These are phyloP conservation scores for Physcomitrium patens DNA, from an alignment of 225 moss, liverwort and hornwort species.

Conservation along the genomic window DNA sequence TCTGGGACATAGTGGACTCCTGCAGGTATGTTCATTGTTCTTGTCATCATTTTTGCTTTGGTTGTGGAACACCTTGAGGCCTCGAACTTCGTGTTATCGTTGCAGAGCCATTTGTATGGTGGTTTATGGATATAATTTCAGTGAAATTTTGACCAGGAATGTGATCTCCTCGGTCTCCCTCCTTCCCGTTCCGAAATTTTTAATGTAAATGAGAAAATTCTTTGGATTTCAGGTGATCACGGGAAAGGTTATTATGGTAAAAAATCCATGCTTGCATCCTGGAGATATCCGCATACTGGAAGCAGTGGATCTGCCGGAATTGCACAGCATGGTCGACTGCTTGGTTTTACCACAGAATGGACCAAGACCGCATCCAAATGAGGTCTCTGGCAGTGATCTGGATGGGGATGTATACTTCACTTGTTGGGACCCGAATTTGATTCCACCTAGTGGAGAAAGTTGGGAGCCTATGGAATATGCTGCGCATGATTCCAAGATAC, in stretches of 20 bases:
- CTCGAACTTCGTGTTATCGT: not conserved
- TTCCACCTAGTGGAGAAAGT: conserved; percentile 76
- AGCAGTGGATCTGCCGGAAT: conserved; percentile 72
- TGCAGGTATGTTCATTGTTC: conserved; percentile 32
- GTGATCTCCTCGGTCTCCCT: not conserved
- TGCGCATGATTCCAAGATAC: conserved; percentile 20
- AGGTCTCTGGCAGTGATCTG: conserved; percentile 93
- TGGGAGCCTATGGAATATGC: conserved; percentile 72
- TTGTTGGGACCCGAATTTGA: conserved; percentile 74
- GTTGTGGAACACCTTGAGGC: not conserved
- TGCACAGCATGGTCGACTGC: conserved; percentile 79
- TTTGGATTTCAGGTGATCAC: conserved; percentile 57
- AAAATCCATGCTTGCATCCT: conserved; percentile 95
- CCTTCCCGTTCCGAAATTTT: not conserved
- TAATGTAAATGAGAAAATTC: conserved; percentile 3
- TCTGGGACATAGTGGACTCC: conserved; percentile 28
- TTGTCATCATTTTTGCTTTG: not conserved
- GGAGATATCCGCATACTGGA: conserved; percentile 84
- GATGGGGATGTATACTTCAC: conserved; percentile 92
- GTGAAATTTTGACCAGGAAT: conserved; percentile 13
- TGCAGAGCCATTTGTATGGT: conserved; percentile 10
- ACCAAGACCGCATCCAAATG: conserved; percentile 81
- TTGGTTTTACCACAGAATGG: conserved; percentile 89
- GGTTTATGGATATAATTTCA: not conserved
- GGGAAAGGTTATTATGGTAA: conserved; percentile 82